Conservation (phyloP, 768 basidiomycete species). For the Boletus patriciae region DNA sequence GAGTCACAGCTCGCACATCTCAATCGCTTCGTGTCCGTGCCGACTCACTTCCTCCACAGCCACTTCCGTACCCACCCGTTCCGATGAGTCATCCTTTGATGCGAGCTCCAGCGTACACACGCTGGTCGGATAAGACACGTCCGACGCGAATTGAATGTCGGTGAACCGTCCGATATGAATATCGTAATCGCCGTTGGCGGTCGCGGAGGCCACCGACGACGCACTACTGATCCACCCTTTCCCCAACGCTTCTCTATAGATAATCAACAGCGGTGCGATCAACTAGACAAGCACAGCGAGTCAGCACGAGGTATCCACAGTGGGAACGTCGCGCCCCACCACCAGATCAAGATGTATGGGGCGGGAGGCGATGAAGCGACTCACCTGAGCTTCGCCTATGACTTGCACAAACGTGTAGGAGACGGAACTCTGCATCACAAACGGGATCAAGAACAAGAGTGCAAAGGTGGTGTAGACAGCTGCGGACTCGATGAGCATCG, state of each 20-base stretch:
- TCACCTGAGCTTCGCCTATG: slow-evolving; percentile 36
- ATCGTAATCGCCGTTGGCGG: neutral
- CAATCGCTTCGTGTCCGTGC: slow-evolving; percentile 43
- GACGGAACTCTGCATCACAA: slow-evolving; percentile 17
- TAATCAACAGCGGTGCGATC: slow-evolving; percentile 40
- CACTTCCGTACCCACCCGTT: neutral
- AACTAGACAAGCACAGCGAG: slow-evolving; percentile 22
- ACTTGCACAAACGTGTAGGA: slow-evolving; percentile 38
- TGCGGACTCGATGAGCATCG: slow-evolving; percentile 30
- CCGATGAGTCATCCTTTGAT: slow-evolving; percentile 7
- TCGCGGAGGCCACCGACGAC: slow-evolving; percentile 2
- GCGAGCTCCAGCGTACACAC: slow-evolving; percentile 1
- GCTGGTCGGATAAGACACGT: neutral
- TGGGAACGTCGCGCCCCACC: neutral
- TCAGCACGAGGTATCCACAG: slow-evolving; percentile 1
- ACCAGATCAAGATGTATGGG: neutral
- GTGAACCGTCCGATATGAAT: slow-evolving; percentile 20
- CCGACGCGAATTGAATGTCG: slow-evolving; percentile 26
- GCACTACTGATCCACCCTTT: slow-evolving; percentile 35
- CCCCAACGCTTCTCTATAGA: slow-evolving; percentile 40
- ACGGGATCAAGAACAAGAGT: slow-evolving; percentile 31
- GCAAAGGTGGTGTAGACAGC: slow-evolving; percentile 30
- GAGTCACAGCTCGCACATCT: slow-evolving; percentile 2
- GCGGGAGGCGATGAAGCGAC: neutral
- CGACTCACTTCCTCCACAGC: slow-evolving; percentile 62